Evolutionary conservation across 371 early-diverging fungal genomes (phyloP).

Genomic region (Mortierella sp.): DNA sequence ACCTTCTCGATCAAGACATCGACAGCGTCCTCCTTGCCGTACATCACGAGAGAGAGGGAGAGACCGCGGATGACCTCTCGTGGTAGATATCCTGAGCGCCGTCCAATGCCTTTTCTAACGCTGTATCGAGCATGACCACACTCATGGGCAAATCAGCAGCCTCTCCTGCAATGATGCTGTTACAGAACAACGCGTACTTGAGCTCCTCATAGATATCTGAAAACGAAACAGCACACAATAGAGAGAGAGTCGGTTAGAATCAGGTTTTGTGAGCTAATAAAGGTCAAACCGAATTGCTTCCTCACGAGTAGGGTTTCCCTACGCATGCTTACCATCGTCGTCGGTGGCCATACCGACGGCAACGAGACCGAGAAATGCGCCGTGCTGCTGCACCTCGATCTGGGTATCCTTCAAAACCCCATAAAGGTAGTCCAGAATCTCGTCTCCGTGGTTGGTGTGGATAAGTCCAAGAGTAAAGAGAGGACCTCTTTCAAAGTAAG

Average conservation of each 20-base stretch:
- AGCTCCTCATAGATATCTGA: conserved; percentile 87
- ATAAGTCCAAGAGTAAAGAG: conserved; percentile 99
- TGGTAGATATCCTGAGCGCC: conserved; percentile 98
- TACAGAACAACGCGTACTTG: conserved; percentile 89
- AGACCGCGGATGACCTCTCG: conserved; percentile 97
- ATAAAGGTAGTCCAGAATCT: conserved; percentile 87
- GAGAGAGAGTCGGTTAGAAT: not conserved
- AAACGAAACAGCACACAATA: conserved; percentile 1
- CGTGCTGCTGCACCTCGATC: conserved; percentile 96
- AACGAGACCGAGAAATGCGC: conserved; percentile 98
- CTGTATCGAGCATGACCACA: conserved; percentile 96
- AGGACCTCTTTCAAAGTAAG: conserved; percentile 98
- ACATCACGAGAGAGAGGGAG: conserved; percentile 96
- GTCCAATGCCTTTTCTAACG: conserved; percentile 83
- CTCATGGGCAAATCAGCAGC: conserved; percentile 99
- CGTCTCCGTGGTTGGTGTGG: conserved; percentile 92
- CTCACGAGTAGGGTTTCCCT: not conserved
- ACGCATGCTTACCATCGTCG: conserved; percentile 69
- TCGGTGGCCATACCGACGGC: conserved; percentile 97
- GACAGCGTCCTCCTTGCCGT: conserved; percentile 94
- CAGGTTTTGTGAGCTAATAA: not conserved
- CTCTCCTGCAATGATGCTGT: conserved; percentile 97
- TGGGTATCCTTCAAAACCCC: conserved; percentile 85
- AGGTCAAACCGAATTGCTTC: not conserved
- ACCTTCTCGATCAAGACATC: conserved; percentile 89